Percentiles rank a stretch among this genome's conserved stretches.
Evolutionary conservation across 2,329 filamentous ascomycete genomes (phyloP).

Genomic region (Keithomyces neogunnii): DNA sequence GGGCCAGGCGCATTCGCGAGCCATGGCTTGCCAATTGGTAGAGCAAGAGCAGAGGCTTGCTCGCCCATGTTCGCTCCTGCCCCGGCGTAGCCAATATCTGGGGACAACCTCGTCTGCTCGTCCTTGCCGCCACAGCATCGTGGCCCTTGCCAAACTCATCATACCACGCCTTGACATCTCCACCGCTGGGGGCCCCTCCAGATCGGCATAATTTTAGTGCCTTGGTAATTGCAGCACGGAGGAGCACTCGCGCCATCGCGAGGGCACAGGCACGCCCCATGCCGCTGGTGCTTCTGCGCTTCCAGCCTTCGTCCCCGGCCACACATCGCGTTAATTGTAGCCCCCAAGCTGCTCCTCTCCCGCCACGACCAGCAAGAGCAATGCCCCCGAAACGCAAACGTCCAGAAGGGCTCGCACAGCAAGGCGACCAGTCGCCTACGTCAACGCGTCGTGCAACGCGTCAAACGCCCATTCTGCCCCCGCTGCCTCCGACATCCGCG

Average conservation of each 20-base stretch:
- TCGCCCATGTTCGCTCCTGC: no score
- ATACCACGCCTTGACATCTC: background rate
- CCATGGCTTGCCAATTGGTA: no score
- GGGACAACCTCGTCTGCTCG: no score
- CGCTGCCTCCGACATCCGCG: conserved; percentile 13
- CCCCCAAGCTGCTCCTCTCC: background rate
- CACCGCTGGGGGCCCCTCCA: background rate
- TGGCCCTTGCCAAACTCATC: no score
- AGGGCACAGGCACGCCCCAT: background rate
- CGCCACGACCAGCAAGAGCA: conserved; percentile 4
- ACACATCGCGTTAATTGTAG: background rate
- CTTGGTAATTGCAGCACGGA: no score
- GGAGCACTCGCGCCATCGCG: no score
- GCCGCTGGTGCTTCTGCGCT: background rate
- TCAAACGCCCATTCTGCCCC: conserved; percentile 26
- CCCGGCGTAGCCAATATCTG: no score
- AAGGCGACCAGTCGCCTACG: conserved; percentile 11
- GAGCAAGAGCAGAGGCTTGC: no score
- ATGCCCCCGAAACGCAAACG: conserved; percentile 32
- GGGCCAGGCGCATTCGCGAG: no score
- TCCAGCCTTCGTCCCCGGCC: background rate
- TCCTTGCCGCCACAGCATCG: no score
- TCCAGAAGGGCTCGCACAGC: conserved; percentile 17
- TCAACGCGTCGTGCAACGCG: conserved; percentile 30
- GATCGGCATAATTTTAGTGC: background rate